Base-by-base conservation (phyloP, 345 rosid genomes). In the Pistacia integerrima region DNA sequence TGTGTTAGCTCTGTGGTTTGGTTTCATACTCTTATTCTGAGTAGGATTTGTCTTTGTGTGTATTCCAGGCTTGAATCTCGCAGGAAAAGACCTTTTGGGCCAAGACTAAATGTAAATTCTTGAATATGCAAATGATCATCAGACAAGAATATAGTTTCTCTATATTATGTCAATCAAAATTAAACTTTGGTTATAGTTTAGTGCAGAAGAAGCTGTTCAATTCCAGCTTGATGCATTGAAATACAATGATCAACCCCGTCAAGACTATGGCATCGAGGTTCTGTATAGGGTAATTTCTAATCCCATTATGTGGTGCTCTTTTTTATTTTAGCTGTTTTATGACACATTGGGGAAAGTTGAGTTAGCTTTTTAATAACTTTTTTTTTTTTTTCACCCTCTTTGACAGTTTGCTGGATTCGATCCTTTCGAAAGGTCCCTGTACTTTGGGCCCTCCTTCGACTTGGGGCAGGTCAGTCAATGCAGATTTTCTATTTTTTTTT, bases 361-460 rank as follows among this genome's bases (percentile, higher is more conserved):
- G 46, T 41, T 41, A 55, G 49, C 35, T 76, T 7, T 70, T 73
- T 44, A 65, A 10, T 62, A 12, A 3, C 14, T 25, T 8, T 44
- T 74, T 70, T 8, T 67, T 57, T 76, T 25, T 25, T 67, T 6
- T 20, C 48, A 48, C 68, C 76, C 82, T 46, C 63, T 64, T 46
- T 22, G 75, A 56, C 86, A 93, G 99, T 93, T 95, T 87, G 98
- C 99, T 75, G 98, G 99, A 76, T 93, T 95, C 51, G 99, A 95
- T 80, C 99, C 98, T 25, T 93, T 93, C 69, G 98, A 93, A 85
- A 90, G 99, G 76, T 95, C 98, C 0, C 87, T 92, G 1, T 95
- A 95, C 75, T 93, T 93, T n/a, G 99, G 99, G 35, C 98, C 98
- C 55, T 86, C 89, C 84, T 93, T 90, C 62, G 97, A 95, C 83